Evolutionary conservation across 1,139 yeast genomes (phyloP).

Genomic region (Groenewaldozyma auringiensis): DNA sequence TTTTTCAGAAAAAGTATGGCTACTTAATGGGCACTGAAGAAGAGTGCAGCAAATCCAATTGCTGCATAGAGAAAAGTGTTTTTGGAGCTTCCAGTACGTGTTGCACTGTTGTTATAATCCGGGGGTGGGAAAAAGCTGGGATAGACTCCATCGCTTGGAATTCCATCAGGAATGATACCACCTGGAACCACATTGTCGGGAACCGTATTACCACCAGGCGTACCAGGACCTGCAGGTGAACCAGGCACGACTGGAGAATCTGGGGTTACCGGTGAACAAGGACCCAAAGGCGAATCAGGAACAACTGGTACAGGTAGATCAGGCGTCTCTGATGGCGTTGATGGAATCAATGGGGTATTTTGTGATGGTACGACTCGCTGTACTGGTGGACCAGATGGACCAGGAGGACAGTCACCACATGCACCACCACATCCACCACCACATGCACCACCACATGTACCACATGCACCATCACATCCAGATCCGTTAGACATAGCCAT

Average conservation of each 20-base stretch:
- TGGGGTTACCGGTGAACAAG: no score
- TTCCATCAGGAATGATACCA: no score
- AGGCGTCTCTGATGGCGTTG: neutral
- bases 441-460: neutral
- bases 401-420: neutral
- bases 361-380: neutral
- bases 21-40: no score
- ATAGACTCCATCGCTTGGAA: no score
- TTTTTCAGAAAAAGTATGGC: no score
- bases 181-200: neutral
- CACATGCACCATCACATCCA: neutral
- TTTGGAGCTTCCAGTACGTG: no score
- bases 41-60: no score
- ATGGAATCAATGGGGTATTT: neutral
- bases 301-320: neutral
- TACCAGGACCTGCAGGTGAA: neutral
- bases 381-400: neutral
- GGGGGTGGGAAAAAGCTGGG: no score
- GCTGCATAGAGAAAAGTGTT: no score
- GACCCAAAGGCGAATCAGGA: neutral
- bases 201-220: neutral
- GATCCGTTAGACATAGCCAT: slow-evolving; percentile 1
- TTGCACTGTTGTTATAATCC: no score
- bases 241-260: neutral
- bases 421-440: neutral